Evolutionary conservation across 371 early-diverging fungal species (phyloP), one percentile per base, ranked within the genome.

Genomic region (Mucor irregularis): DNA sequence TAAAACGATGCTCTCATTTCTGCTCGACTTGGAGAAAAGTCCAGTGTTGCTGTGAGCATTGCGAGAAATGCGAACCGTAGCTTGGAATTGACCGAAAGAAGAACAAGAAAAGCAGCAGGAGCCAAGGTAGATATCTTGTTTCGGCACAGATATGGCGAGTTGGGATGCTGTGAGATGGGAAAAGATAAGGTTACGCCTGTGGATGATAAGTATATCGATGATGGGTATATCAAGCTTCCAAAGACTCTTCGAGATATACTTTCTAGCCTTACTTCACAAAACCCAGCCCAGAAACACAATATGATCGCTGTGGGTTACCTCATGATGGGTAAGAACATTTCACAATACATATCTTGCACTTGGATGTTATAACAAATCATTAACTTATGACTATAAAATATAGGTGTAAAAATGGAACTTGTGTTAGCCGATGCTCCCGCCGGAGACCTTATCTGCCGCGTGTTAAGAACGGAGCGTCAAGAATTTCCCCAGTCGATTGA

Each of bases 201-300:
- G 2, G 53, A 59, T 40, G 59, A 53, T 28, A 53, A 59, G 40
- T 59, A 59, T 35, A 14, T 59, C 3, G 28, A 59, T 10, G 48
- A 53, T 24, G 53, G 59, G 0, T 26, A 40, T 7, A 39, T 47
- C 7, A 46, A 59, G 25, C 34, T 59, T 21, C 59, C 59, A 11
- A 53, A 59, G 24, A 59, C 48, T 8, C 37, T 53, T 0, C 0
- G 42, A 53, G 59, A 59, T 39, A 59, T 59, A 53, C 28, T 59
- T 3, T 7, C 28, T 13, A 16, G n/a, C n/a, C n/a, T n/a, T n/a
- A n/a, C n/a, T n/a, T n/a, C n/a, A n/a, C n/a, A n/a, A n/a, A n/a
- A n/a, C n/a, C n/a, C n/a, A n/a, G n/a, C n/a, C n/a, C n/a, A n/a
- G n/a, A n/a, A n/a, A n/a, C n/a, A n/a, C n/a, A n/a, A n/a, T n/a